Percentiles rank a stretch among this genome's conserved stretches.
Conservation (phyloP, 73 alveolate species). For the Durusdinium trenchii region DNA sequence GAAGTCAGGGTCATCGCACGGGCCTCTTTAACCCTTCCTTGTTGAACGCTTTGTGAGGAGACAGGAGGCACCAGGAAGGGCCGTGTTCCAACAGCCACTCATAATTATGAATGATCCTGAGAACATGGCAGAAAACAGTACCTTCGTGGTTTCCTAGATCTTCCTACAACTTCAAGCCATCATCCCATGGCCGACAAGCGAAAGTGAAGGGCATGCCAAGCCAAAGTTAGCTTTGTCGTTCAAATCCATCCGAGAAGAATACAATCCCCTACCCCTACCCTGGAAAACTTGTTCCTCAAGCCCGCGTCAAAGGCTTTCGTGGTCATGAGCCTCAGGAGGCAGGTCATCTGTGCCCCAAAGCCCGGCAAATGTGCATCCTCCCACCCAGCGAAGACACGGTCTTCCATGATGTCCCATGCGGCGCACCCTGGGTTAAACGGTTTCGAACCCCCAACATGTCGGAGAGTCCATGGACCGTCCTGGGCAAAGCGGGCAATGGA, state of each 20-base stretch:
- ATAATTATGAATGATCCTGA: not conserved
- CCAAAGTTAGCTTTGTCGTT: too few relatives aligned
- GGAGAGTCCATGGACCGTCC: not conserved
- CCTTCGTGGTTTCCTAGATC: not conserved
- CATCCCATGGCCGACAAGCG: not conserved
- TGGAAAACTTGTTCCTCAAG: too few relatives aligned
- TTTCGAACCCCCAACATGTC: not conserved
- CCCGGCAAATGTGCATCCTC: not conserved
- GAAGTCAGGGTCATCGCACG: too few relatives aligned
- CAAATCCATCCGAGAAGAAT: too few relatives aligned
- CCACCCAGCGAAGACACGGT: not conserved
- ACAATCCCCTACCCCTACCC: too few relatives aligned
- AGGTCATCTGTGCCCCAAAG: too few relatives aligned
- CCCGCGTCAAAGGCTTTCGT: too few relatives aligned
- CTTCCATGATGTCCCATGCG: not conserved
- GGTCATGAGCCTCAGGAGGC: too few relatives aligned
- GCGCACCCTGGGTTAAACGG: not conserved
- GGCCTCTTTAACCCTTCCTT: too few relatives aligned
- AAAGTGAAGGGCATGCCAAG: too few relatives aligned
- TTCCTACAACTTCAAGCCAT: not conserved
- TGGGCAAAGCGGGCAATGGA: conserved; percentile 40
- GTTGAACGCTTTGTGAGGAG: too few relatives aligned
- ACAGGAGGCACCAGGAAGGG: not conserved
- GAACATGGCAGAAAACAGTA: not conserved
- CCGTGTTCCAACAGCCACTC: not conserved